Conservation (phyloP, 352 stramenopile genomes). For the Thalassiosira livingstoniorum region DNA sequence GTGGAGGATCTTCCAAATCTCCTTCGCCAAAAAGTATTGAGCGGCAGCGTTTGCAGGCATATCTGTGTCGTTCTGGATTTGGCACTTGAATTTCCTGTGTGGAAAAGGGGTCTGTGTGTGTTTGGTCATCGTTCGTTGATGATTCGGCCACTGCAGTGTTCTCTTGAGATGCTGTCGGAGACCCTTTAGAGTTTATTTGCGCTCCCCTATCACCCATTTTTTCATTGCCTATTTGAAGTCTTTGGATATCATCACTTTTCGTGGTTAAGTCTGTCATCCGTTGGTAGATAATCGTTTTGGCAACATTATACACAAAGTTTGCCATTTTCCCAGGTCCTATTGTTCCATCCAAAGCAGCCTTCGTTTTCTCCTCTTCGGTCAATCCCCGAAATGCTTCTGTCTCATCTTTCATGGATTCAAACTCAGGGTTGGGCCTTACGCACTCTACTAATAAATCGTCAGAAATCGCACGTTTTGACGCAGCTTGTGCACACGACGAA, state of each 20-base stretch:
- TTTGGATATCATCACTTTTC: too few relatives aligned
- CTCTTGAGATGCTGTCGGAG: too few relatives aligned
- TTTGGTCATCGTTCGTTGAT: too few relatives aligned
- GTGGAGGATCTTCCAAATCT: constrained; percentile 72
- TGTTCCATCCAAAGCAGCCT: constrained; percentile 45
- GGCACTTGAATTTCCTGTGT: background rate
- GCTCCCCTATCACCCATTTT: too few relatives aligned
- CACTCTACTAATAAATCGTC: constrained; percentile 49
- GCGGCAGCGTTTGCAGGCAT: constrained; percentile 76
- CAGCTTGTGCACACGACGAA: constrained; percentile 19
- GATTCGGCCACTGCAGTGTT: too few relatives aligned
- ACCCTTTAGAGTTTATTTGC: too few relatives aligned
- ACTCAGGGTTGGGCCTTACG: constrained; percentile 64
- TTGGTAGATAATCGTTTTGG: constrained; percentile 34
- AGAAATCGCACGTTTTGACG: constrained; percentile 3
- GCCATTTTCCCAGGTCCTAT: constrained; percentile 82
- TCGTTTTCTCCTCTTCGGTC: constrained; percentile 56
- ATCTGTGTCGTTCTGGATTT: constrained; percentile 51
- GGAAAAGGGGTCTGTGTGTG: background rate
- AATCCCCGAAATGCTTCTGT: constrained; percentile 70
- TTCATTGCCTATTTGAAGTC: too few relatives aligned
- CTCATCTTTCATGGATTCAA: constrained; percentile 72
- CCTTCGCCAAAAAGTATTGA: constrained; percentile 73
- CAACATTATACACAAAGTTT: constrained; percentile 57
- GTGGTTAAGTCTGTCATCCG: constrained; percentile 37